Evolutionary conservation across 768 basidiomycete genomes (phyloP).

Genomic region (Suillus placidus): DNA sequence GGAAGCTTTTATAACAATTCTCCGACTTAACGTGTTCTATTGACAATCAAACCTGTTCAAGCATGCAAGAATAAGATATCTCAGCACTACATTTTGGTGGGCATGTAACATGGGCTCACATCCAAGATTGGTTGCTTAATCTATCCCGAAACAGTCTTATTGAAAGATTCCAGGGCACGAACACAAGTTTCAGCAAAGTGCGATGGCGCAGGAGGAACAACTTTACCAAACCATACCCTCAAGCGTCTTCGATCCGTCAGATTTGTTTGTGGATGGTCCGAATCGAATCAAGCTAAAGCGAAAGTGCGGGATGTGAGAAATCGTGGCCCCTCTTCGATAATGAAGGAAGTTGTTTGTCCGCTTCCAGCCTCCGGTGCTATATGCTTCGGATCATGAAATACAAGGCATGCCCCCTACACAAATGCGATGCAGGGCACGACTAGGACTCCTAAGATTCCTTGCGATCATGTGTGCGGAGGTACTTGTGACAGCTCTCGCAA

Average conservation of each 20-base stretch:
- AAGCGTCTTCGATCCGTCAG: slow-evolving; percentile 16
- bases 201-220: slow-evolving; percentile 14
- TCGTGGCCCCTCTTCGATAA: not conserved
- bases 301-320: slow-evolving; percentile 1
- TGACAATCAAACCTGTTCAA: slow-evolving; percentile 15
- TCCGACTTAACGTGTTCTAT: slow-evolving; percentile 21
- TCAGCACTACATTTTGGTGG: slow-evolving; percentile 8
- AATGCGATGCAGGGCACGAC: not conserved
- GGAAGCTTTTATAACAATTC: slow-evolving; percentile 9
- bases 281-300: slow-evolving; percentile 3
- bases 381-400: not conserved
- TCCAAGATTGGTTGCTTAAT: slow-evolving; percentile 31
- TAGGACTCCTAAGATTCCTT: not conserved
- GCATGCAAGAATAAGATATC: slow-evolving; percentile 13
- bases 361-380: not conserved
- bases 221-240: slow-evolving; percentile 32
- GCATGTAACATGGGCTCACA: slow-evolving; percentile 9
- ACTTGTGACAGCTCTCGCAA: not conserved
- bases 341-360: not conserved
- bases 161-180: slow-evolving; percentile 24
- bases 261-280: slow-evolving; percentile 4
- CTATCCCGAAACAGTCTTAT: slow-evolving; percentile 39
- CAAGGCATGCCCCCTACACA: not conserved
- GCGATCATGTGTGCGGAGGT: not conserved
- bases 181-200: slow-evolving; percentile 19